Base-by-base conservation (phyloP, 352 stramenopile genomes). In the Pythium volutum region DNA sequence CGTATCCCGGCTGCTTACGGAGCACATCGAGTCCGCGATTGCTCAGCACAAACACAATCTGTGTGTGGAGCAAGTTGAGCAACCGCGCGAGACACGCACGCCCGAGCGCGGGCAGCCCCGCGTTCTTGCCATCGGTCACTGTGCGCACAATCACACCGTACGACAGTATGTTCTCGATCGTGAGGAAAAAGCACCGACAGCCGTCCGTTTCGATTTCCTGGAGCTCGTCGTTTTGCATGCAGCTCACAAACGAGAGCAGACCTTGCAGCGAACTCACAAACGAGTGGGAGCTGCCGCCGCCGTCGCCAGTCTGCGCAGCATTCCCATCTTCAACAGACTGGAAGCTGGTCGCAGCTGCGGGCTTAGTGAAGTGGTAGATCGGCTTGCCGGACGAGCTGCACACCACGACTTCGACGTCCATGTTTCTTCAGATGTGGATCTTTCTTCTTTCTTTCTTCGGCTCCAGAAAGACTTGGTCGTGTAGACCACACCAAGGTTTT, bases 211-310 rank as follows among this genome's bases (percentile, higher is more conserved):
- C 56, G 16, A 90, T 53, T 56, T 81, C 71, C 49, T 75, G 71
- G 46, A 90, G 75, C 53, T 84, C 69, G 33, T 85, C 76, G 27
- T 81, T 65, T 45, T 87, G 78, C 52, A 73, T 81, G 62, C 76
- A 86, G 11, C 49, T 36, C 12, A 88, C 74, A 53, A 86, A 90
- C 25, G 77, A 81, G 42, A 90, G 43, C 20, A 90, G 67, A 6
- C 78, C 81, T 55, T 90, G 78, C 15, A 90, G 65, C 22, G 81
- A 90, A 58, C 76, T 84, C 18, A 77, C 65, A 34, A 90, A 87
- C 15, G 76, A 78, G 43, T 71, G 79, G 33, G 70, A 69, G 48
- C 58, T 67, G 22, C 65, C 59, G 49, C 70, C 63, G 45, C 15
- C 45, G 46, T 53, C 58, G 49, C 38, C 14, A 20, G 36, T 29